Conservation (phyloP, 2,329 filamentous ascomycete genomes). For the Xylariaceae sp. region DNA sequence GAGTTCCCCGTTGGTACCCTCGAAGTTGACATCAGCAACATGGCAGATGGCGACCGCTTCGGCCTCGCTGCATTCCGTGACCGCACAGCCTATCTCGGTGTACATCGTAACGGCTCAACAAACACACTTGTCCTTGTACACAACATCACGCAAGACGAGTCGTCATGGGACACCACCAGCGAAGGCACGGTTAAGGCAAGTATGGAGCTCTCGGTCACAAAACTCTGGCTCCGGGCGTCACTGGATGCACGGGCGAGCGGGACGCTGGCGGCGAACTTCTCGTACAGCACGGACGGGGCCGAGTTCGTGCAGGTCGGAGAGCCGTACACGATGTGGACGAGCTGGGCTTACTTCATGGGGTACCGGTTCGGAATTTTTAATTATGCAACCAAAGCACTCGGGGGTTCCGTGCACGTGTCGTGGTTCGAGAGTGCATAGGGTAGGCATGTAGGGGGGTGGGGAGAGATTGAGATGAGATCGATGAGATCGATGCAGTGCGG, state of each 20-base stretch:
- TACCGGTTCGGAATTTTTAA: slow-evolving; percentile 48
- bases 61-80: slow-evolving; percentile 52
- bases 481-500: too few relatives aligned
- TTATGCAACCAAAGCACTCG: slow-evolving; percentile 4
- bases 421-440: background rate
- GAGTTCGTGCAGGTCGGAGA: slow-evolving; percentile 34
- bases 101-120: slow-evolving; percentile 35
- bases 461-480: background rate
- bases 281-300: slow-evolving; percentile 42
- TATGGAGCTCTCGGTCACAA: slow-evolving; percentile 28
- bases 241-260: slow-evolving; percentile 33
- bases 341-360: slow-evolving; percentile 44
- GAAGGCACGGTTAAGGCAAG: slow-evolving; percentile 31
- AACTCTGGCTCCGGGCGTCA: slow-evolving; percentile 36
- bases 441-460: background rate
- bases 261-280: slow-evolving; percentile 32
- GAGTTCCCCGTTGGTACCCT: slow-evolving; percentile 45
- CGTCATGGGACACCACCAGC: slow-evolving; percentile 26
- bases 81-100: slow-evolving; percentile 46
- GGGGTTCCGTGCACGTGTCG: background rate
- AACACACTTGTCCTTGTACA: slow-evolving; percentile 34
- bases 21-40: slow-evolving; percentile 42
- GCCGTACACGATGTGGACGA: slow-evolving; percentile 35
- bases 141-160: slow-evolving; percentile 36
- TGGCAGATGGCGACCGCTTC: slow-evolving; percentile 47